Percentiles rank a stretch among this genome's conserved stretches.
Conservation (phyloP, 495 filamentous ascomycete species). For the Penicillium daleae region DNA sequence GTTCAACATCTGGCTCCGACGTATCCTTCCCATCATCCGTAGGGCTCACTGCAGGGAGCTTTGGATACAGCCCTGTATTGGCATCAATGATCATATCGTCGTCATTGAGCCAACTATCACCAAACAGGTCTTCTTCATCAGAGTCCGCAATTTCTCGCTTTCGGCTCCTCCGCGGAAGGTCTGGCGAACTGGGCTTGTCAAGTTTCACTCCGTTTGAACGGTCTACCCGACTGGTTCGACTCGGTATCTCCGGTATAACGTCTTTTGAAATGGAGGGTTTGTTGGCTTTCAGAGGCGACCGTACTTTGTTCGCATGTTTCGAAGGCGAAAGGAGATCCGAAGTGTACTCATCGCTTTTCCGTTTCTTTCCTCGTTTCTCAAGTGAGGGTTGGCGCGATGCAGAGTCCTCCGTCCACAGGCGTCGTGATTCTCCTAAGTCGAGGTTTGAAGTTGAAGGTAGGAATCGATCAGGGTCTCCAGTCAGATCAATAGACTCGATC, state of each 20-base stretch:
- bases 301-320: conserved; percentile 31
- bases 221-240: conserved; percentile 3
- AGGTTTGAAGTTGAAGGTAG: conserved; percentile 45
- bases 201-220: conserved; percentile 9
- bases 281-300: conserved; percentile 22
- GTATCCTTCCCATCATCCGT: conserved; percentile 13
- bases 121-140: conserved; percentile 44
- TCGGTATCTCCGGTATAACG: neutral
- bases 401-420: conserved; percentile 64
- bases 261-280: conserved; percentile 6
- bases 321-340: conserved; percentile 46
- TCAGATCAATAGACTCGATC: conserved; percentile 74
- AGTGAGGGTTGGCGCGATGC: conserved; percentile 47
- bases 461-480: conserved; percentile 54
- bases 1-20: neutral
- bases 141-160: conserved; percentile 47
- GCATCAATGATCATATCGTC: conserved; percentile 31
- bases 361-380: conserved; percentile 64
- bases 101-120: conserved; percentile 27
- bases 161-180: conserved; percentile 13
- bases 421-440: conserved; percentile 55
- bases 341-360: conserved; percentile 73
- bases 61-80: conserved; percentile 36
- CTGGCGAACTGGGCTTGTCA: conserved; percentile 8
- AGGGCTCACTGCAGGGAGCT: conserved; percentile 31